Conservation (phyloP, 345 rosid genomes). For the Triadica sebifera region DNA sequence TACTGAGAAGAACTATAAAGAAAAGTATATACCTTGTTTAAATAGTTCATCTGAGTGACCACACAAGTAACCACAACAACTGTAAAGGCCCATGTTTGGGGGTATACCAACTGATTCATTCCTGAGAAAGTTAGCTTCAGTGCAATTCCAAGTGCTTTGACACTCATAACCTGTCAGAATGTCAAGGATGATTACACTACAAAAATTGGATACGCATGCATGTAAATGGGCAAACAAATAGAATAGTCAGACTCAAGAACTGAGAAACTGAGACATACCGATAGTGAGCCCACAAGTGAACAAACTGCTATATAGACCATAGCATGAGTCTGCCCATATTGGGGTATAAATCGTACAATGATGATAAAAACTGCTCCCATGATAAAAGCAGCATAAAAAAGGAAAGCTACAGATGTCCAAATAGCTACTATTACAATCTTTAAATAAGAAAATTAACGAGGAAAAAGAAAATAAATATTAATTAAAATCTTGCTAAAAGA, state of each 20-base stretch:
- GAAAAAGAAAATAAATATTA: not conserved
- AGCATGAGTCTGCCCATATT: conserved; percentile 24
- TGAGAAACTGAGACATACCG: conserved; percentile 12
- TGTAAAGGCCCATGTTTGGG: conserved; percentile 30
- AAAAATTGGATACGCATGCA: not conserved
- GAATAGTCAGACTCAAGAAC: not conserved
- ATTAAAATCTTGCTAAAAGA: not conserved
- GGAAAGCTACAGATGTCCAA: conserved; percentile 20
- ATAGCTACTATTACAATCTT: not conserved
- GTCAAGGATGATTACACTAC: not conserved
- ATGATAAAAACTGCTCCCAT: conserved; percentile 15
- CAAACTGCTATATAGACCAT: conserved; percentile 28
- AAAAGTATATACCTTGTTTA: conserved; percentile 28
- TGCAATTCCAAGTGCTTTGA: conserved; percentile 34
- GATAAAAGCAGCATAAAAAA: conserved; percentile 23
- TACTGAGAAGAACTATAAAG: not conserved
- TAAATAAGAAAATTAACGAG: not conserved
- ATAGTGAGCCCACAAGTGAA: conserved; percentile 26
- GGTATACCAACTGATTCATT: conserved; percentile 27
- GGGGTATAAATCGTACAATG: conserved; percentile 17
- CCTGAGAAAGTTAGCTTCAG: conserved; percentile 33
- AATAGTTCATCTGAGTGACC: conserved; percentile 31
- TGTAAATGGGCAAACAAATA: not conserved
- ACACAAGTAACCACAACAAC: conserved; percentile 22
- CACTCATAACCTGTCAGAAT: conserved; percentile 30